Conservation (phyloP, 2,329 filamentous ascomycete genomes). For the Aureobasidium leucospermi region DNA sequence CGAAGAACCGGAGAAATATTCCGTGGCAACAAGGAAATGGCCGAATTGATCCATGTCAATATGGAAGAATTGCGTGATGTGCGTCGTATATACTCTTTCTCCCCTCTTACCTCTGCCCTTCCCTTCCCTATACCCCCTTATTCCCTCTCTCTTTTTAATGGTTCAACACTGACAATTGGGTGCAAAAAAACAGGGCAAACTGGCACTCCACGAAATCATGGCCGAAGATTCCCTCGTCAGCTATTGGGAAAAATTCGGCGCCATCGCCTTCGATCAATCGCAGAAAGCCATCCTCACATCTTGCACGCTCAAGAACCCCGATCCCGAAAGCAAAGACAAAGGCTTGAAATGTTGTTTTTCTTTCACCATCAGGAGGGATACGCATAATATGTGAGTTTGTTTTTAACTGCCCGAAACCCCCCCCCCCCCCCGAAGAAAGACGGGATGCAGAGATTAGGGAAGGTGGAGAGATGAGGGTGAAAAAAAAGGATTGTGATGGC, state of each 20-base stretch:
- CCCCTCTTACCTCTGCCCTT: conserved; percentile 6
- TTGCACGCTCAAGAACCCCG: conserved; percentile 80
- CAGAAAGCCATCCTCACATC: conserved; percentile 95
- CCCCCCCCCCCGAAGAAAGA: not conserved
- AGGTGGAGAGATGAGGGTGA: too few species aligned
- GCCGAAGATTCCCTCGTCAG: conserved; percentile 90
- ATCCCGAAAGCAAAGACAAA: conserved; percentile 56
- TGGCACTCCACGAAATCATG: conserved; percentile 91
- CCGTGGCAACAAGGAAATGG: conserved; percentile 97
- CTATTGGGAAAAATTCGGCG: conserved; percentile 99
- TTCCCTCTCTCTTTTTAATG: too few species aligned
- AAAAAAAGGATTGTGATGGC: not conserved
- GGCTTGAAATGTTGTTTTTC: conserved; percentile 93
- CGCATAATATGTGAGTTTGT: conserved; percentile 81
- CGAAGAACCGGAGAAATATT: conserved; percentile 95
- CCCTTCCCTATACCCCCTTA: too few species aligned
- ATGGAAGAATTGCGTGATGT: conserved; percentile 88
- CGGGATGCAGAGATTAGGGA: not conserved
- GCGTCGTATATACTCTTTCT: conserved; percentile 38
- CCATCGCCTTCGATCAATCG: conserved; percentile 87
- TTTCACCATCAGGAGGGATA: conserved; percentile 90
- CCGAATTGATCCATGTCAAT: conserved; percentile 85
- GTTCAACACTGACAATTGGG: too few species aligned
- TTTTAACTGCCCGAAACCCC: not conserved
- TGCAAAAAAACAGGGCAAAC: too few species aligned